Evolutionary conservation across 768 basidiomycete genomes (phyloP).

Genomic region (Tricholomella constricta): DNA sequence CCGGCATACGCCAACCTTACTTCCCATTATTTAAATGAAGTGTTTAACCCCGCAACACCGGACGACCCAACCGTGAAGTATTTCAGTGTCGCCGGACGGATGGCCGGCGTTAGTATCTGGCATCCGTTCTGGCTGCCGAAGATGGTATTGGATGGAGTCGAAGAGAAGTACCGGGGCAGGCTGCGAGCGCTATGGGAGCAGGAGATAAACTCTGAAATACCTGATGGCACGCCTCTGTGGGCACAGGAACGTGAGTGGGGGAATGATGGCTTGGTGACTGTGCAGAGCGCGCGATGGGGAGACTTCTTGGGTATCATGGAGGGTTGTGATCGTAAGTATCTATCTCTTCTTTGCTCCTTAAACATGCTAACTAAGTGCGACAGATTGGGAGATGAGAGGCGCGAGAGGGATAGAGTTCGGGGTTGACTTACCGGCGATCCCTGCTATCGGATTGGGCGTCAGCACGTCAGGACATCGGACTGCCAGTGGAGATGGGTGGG

Average conservation of each 20-base stretch:
- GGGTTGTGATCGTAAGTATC: slow-evolving; percentile 71
- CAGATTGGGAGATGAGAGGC: slow-evolving; percentile 92
- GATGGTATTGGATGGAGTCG: slow-evolving; percentile 86
- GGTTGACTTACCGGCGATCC: slow-evolving; percentile 56
- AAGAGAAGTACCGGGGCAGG: slow-evolving; percentile 56
- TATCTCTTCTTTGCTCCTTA: not conserved
- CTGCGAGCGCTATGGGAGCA: slow-evolving; percentile 40
- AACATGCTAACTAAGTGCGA: not conserved
- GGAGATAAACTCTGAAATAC: slow-evolving; percentile 3
- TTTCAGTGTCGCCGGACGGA: slow-evolving; percentile 87
- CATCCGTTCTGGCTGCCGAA: slow-evolving; percentile 98
- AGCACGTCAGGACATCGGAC: slow-evolving; percentile 11
- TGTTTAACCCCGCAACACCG: slow-evolving; percentile 84
- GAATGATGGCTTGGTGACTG: slow-evolving; percentile 89
- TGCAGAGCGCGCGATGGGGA: slow-evolving; percentile 95
- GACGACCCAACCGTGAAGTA: slow-evolving; percentile 84
- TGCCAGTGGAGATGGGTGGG: slow-evolving; percentile 39
- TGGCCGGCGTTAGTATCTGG: slow-evolving; percentile 67
- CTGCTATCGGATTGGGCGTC: slow-evolving; percentile 42
- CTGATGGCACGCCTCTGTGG: slow-evolving; percentile 41
- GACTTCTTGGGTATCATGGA: slow-evolving; percentile 91
- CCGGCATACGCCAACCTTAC: slow-evolving; percentile 96
- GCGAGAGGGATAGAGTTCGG: slow-evolving; percentile 75
- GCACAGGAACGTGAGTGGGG: slow-evolving; percentile 64
- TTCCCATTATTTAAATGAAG: slow-evolving; percentile 72